Evolutionary conservation across 1,284 basidiomycete species (phyloP).

Genomic region (Athelia sp.): DNA sequence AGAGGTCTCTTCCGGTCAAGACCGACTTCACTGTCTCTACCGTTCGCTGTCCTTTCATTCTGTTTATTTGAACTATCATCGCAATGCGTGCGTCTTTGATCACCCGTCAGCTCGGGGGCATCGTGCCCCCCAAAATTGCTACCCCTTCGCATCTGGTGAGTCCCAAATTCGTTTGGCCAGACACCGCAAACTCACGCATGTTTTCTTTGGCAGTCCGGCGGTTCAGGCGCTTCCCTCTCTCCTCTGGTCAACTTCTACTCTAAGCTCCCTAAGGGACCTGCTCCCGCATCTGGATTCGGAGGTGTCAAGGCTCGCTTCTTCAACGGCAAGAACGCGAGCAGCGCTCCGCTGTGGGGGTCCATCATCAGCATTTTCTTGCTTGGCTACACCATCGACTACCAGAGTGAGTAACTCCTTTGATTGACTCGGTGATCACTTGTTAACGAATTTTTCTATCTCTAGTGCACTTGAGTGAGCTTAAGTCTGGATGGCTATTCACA

Average conservation of each 20-base stretch:
- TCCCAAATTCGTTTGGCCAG: conserved; percentile 8
- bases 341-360: conserved; percentile 66
- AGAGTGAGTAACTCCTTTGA: conserved; percentile 59
- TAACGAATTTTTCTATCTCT: conserved; percentile 8
- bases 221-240: conserved; percentile 74
- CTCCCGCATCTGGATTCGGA: conserved; percentile 53
- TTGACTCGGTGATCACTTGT: conserved; percentile 6
- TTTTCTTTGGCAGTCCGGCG: conserved; percentile 53
- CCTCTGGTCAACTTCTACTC: conserved; percentile 93
- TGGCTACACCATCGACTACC: conserved; percentile 89
- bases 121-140: conserved; percentile 94
- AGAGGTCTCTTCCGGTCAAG: too few relatives aligned
- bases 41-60: too few relatives aligned
- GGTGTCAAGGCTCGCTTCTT: conserved; percentile 81
- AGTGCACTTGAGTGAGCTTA: conserved; percentile 75
- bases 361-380: conserved; percentile 77
- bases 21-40: too few relatives aligned
- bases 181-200: not conserved
- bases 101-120: conserved; percentile 75
- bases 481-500: conserved; percentile 4
- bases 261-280: conserved; percentile 79
- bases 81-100: conserved; percentile 80
- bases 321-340: conserved; percentile 81
- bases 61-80: conserved; percentile 7
- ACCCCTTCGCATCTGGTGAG: conserved; percentile 84